Base-by-base conservation (phyloP, 2,329 filamentous ascomycete species). In the Pseudopyrenochaeta lycopersici region DNA sequence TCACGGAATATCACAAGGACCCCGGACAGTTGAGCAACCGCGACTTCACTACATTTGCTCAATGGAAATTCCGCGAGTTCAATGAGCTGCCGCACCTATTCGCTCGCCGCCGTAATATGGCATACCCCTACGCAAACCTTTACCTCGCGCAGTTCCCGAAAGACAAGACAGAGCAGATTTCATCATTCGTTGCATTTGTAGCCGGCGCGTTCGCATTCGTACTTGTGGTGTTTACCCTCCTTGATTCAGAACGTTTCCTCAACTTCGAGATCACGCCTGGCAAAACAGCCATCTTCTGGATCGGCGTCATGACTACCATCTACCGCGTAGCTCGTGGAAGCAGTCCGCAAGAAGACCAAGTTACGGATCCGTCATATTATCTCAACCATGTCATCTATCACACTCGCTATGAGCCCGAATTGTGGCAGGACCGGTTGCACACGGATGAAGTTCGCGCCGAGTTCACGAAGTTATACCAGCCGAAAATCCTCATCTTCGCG, bases 51-150 rank as follows among this genome's bases (percentile, higher is more conserved):
- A 91, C 92, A 1, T 85, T 97, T 45, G 95, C 95, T 0, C 90
- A 97, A 73, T 99, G 95, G 95, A 98, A 97, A 68, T 97, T 99
- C 60, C 89, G 95, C 42, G 94, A 98, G 73, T 99, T 98, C 82
- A 99, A 99, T 68, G 95, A 99, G 75, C 83, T 99, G 1, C 89
- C 90, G 51, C 95, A 99, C 75, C 83, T 98, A 2, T 99, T 98
- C 67, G 86, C 92, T 55, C 90, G 94, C 60, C 88, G 95, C 17
- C 82, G 94, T 36, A 93, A 96, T 61, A 96, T 98, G 90, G 97
- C 95, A 0, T 92, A 95, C 69, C 93, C 94, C 0, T 97, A 92
- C 72, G 94, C 95, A 2, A 92, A 90, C 30, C 87, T 92, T 42
- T 99, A 99, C 68, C 84, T 99, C 21, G 92, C 97, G 60, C 94